These are phyloP conservation scores for Penicillium antarcticum DNA, from an alignment of 495 filamentous ascomycete genomes.

Conservation along the genomic window DNA sequence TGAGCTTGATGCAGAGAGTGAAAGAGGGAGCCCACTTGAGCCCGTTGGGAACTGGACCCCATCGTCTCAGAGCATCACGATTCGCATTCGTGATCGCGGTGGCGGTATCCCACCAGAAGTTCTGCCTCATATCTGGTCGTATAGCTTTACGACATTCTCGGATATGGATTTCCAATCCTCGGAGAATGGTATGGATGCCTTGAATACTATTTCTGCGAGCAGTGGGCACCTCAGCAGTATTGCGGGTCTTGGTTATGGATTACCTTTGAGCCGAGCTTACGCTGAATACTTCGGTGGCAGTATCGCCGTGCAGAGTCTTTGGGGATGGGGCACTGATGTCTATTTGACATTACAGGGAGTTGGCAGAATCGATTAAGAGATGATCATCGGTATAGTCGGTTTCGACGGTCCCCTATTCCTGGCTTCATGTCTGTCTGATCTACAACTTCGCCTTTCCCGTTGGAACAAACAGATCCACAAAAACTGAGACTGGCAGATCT, in stretches of 20 bases:
- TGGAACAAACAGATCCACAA: conserved; percentile 63
- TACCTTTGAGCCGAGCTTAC: conserved; percentile 89
- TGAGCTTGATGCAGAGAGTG: conserved; percentile 28
- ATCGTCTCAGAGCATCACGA: conserved; percentile 81
- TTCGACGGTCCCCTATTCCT: no score
- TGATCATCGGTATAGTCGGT: no score
- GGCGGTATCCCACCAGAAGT: conserved; percentile 85
- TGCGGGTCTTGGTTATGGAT: conserved; percentile 87
- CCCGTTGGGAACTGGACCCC: conserved; percentile 40
- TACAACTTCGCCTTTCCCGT: conserved; percentile 5
- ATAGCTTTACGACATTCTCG: conserved; percentile 91
- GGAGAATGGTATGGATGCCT: conserved; percentile 56
- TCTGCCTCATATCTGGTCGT: conserved; percentile 87
- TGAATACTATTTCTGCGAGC: conserved; percentile 67
- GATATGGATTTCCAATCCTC: conserved; percentile 49
- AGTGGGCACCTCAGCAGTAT: conserved; percentile 71
- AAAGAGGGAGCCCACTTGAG: conserved; percentile 32
- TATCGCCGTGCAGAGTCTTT: conserved; percentile 89
- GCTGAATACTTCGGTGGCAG: conserved; percentile 98
- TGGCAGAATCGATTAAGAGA: conserved; percentile 53
- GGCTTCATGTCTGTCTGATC: background rate
- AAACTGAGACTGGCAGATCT: conserved; percentile 65
- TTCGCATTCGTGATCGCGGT: conserved; percentile 91
- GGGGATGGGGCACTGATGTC: conserved; percentile 90
- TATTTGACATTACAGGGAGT: conserved; percentile 83